Percentiles rank a stretch among this genome's conserved stretches.
These are phyloP conservation scores for Aspergillus amoenus DNA, from an alignment of 2,329 filamentous ascomycete genomes.

Conservation along the genomic window DNA sequence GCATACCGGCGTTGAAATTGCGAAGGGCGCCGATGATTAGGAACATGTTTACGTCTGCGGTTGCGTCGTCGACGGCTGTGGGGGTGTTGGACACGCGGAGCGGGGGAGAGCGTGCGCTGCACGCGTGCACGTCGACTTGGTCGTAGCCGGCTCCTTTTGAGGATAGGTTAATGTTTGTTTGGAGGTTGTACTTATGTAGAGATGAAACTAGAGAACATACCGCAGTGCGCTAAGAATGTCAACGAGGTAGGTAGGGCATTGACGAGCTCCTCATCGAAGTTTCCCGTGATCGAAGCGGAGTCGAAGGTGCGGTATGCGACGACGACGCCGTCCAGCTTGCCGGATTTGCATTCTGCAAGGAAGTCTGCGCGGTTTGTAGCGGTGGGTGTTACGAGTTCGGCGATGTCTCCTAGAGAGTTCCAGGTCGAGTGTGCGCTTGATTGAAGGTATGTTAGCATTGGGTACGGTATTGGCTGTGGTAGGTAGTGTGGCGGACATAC, in stretches of 20 bases:
- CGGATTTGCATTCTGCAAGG: constrained; percentile 64
- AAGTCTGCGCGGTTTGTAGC: constrained; percentile 66
- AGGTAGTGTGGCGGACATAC: constrained; percentile 45
- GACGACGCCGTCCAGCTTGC: constrained; percentile 63
- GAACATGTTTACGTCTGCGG: constrained; percentile 78
- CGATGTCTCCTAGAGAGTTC: constrained; percentile 60
- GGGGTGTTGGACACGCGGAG: constrained; percentile 78
- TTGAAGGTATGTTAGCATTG: constrained; percentile 6
- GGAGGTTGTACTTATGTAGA: neutral
- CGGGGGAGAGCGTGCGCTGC: constrained; percentile 57
- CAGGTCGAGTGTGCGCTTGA: constrained; percentile 61
- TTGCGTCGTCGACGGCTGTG: constrained; percentile 77
- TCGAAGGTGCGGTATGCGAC: constrained; percentile 71
- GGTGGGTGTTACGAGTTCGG: constrained; percentile 63
- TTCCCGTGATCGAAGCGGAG: constrained; percentile 64
- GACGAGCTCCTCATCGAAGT: constrained; percentile 70
- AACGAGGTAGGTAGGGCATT: constrained; percentile 43
- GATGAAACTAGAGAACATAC: constrained; percentile 23
- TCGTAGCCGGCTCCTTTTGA: constrained; percentile 76
- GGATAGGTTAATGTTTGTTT: neutral
- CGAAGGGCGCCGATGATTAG: constrained; percentile 77
- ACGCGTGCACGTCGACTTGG: constrained; percentile 72
- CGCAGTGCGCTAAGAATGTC: constrained; percentile 41
- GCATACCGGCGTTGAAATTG: constrained; percentile 68
- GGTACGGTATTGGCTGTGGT: neutral